Percentiles rank a stretch among this genome's conserved stretches.
Conservation (phyloP, 257 asterid species). For the Nicotiana tomentosiformis region DNA sequence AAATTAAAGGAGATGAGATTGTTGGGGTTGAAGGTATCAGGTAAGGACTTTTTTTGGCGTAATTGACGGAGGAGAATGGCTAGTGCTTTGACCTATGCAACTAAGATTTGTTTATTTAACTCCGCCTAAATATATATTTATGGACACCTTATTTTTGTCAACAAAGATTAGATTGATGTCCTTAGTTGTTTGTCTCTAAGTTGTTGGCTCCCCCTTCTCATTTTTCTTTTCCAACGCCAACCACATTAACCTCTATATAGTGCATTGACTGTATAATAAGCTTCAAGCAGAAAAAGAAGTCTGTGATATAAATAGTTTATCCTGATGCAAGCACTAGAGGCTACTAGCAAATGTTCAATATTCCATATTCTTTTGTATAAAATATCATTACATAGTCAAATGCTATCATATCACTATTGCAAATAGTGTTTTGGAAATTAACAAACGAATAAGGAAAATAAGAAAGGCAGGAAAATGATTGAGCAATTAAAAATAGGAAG, state of each 20-base stretch:
- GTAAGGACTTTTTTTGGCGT: slow-evolving; percentile 20
- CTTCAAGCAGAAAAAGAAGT: neutral
- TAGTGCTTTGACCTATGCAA: neutral
- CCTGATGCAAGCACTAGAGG: too few relatives aligned
- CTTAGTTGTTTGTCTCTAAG: slow-evolving; percentile 1
- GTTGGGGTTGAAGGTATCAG: neutral
- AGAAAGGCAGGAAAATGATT: neutral
- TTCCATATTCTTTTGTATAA: neutral
- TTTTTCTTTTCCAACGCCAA: neutral
- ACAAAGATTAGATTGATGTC: slow-evolving; percentile 5
- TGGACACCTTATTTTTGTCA: neutral
- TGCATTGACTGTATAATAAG: neutral
- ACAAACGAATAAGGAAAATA: neutral
- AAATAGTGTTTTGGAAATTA: neutral
- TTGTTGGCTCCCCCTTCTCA: slow-evolving; percentile 1
- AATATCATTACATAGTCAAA: neutral
- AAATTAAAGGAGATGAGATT: neutral
- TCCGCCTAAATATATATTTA: neutral
- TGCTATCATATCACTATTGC: neutral
- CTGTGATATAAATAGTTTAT: too few relatives aligned
- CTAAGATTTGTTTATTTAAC: neutral
- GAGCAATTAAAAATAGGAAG: neutral
- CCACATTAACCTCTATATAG: neutral
- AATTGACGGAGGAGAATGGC: slow-evolving; percentile 30
- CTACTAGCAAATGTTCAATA: neutral